Evolutionary conservation across 805 yeast species (phyloP).

Genomic region (Ogataea polymorpha): DNA sequence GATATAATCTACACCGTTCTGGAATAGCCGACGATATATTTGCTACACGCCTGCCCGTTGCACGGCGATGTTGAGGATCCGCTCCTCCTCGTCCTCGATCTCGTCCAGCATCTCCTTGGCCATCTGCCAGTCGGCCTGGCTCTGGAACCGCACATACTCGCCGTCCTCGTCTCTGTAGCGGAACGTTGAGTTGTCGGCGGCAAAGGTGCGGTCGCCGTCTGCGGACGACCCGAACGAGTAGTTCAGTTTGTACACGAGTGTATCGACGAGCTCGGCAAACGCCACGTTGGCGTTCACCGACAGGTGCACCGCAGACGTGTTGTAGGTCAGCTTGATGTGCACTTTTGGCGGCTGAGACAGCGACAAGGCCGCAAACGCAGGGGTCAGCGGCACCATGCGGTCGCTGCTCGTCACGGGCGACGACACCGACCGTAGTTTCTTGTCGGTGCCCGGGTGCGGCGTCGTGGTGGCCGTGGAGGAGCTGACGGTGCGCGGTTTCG

Average conservation of each 20-base stretch:
- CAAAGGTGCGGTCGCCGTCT: constrained; percentile 26
- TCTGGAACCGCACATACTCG: constrained; percentile 79
- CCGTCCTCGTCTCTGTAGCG: constrained; percentile 94
- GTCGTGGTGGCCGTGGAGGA: constrained; percentile 23
- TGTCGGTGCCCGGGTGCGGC: constrained; percentile 27
- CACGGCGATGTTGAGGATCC: constrained; percentile 28
- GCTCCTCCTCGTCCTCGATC: constrained; percentile 42
- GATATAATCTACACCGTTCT: constrained; percentile 6
- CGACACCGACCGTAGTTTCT: constrained; percentile 34
- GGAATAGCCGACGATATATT: not conserved
- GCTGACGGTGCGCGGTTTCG: constrained; percentile 28
- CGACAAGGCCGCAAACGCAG: constrained; percentile 1
- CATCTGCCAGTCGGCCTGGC: constrained; percentile 84
- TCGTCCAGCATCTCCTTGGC: constrained; percentile 71
- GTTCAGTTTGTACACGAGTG: constrained; percentile 47
- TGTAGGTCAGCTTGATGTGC: constrained; percentile 34
- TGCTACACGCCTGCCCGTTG: not conserved
- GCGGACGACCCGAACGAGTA: constrained; percentile 54
- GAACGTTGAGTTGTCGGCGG: constrained; percentile 41
- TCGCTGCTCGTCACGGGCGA: constrained; percentile 26
- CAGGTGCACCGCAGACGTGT: constrained; percentile 56
- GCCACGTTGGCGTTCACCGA: constrained; percentile 44
- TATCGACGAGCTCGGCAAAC: constrained; percentile 36
- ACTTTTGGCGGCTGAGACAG: constrained; percentile 12
- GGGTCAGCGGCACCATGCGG: constrained; percentile 3